A percentile compares a stretch with the other conserved stretches of the same genome.
phyloP scores from a whole-genome alignment of 768 basidiomycete genomes.

The Ramaria sp. region DNA sequence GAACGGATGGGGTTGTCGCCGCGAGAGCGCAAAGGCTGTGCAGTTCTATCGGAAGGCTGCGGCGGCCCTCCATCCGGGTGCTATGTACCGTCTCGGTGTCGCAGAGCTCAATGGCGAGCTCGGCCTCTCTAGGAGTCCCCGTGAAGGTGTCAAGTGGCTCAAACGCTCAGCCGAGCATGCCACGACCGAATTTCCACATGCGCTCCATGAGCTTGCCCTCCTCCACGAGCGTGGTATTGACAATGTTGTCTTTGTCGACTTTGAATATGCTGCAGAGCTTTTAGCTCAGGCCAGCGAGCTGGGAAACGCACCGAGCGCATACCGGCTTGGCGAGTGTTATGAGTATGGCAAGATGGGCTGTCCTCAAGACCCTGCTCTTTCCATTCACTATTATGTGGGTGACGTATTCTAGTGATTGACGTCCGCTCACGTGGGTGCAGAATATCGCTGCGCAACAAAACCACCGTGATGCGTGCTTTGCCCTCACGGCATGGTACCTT shows the following conservation, averaged over 20 bases:
- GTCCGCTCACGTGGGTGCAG: constrained; percentile 27
- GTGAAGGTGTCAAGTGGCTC: constrained; percentile 98
- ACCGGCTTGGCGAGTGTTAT: constrained; percentile 94
- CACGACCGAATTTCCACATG: constrained; percentile 93
- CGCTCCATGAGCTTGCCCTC: constrained; percentile 87
- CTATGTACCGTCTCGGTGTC: constrained; percentile 94
- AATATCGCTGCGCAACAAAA: constrained; percentile 97
- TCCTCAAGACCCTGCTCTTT: constrained; percentile 91
- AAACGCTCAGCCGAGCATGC: constrained; percentile 93
- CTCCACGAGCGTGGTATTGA: constrained; percentile 97
- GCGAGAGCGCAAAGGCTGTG: constrained; percentile 85
- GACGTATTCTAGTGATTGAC: constrained; percentile 7
- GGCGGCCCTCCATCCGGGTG: constrained; percentile 83
- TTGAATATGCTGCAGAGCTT: constrained; percentile 89
- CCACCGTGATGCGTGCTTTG: constrained; percentile 96
- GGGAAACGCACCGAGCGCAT: constrained; percentile 93
- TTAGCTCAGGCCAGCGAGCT: constrained; percentile 93
- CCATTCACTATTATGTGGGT: constrained; percentile 97
- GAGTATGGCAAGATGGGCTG: constrained; percentile 99
- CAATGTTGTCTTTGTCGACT: constrained; percentile 94
- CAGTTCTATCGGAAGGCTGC: constrained; percentile 92
- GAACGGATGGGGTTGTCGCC: constrained; percentile 96
- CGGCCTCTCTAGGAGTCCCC: constrained; percentile 72
- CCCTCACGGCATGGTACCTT: constrained; percentile 97
- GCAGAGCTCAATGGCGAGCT: constrained; percentile 95